These are phyloP conservation scores for Sicyos edulis DNA, from an alignment of 306 rosid species.

Conservation along the genomic window DNA sequence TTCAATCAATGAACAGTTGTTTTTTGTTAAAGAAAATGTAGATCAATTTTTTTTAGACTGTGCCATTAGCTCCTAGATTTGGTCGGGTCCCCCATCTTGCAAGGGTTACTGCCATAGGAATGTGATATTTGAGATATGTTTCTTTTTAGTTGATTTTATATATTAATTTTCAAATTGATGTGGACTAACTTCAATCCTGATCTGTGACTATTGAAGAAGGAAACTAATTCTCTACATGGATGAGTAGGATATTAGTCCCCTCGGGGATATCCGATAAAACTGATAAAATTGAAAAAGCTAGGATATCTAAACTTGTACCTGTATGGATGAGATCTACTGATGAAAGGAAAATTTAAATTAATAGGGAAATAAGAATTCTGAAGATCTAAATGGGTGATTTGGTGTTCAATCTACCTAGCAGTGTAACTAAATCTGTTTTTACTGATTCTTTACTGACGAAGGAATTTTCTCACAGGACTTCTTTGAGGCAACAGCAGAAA, in stretches of 20 bases:
- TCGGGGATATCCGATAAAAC: no score
- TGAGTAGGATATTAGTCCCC: not conserved
- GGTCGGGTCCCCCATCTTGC: not conserved
- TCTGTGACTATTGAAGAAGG: not conserved
- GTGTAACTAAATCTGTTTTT: constrained; percentile 1
- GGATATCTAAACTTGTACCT: not conserved
- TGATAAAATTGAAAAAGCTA: no score
- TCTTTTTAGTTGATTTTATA: constrained; percentile 1
- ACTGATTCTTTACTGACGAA: not conserved
- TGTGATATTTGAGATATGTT: not conserved
- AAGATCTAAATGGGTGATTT: not conserved
- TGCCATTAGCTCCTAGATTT: constrained; percentile 14
- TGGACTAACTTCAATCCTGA: constrained; percentile 12
- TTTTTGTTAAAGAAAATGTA: not conserved
- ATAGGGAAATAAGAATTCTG: not conserved
- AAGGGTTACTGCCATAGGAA: not conserved
- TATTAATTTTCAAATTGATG: not conserved
- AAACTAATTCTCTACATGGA: not conserved
- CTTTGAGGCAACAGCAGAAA: constrained; percentile 87
- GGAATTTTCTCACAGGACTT: constrained; percentile 43
- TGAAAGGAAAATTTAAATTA: not conserved
- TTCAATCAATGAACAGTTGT: not conserved
- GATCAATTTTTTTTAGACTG: not conserved
- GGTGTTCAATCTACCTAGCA: not conserved
- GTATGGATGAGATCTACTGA: not conserved